Conservation (phyloP, 768 basidiomycete species). For the Cantharellus cinnabarinus region DNA sequence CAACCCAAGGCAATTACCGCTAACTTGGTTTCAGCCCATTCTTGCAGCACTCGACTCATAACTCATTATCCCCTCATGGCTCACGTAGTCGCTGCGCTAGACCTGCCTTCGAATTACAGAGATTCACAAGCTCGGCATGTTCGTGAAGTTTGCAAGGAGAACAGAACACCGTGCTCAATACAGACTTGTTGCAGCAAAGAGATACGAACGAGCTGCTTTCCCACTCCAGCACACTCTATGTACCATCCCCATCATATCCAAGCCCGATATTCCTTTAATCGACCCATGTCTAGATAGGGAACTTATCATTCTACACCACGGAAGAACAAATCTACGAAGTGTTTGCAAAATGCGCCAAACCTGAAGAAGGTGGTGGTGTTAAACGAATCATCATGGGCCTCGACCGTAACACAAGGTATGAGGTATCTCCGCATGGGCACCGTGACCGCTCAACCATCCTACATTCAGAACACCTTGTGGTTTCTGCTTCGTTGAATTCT, state of each 20-base stretch:
- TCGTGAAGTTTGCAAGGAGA: constrained; percentile 1
- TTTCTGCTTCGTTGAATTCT: constrained; percentile 93
- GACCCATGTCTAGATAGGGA: constrained; percentile 44
- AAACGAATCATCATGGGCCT: constrained; percentile 92
- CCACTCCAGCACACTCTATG: constrained; percentile 80
- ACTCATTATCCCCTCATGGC: constrained; percentile 30
- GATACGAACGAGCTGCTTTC: constrained; percentile 62
- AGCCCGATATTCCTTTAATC: constrained; percentile 5
- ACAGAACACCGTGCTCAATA: background rate
- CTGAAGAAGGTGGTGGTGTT: constrained; percentile 74
- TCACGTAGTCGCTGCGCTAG: constrained; percentile 64
- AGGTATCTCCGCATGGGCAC: background rate
- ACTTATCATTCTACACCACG: constrained; percentile 84
- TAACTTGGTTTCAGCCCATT: background rate
- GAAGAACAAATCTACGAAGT: constrained; percentile 93
- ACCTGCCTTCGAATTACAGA: constrained; percentile 93
- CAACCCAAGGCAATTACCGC: background rate
- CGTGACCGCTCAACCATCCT: background rate
- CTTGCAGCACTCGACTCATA: background rate
- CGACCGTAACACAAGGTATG: constrained; percentile 66
- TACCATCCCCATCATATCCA: constrained; percentile 17
- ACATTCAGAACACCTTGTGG: constrained; percentile 63
- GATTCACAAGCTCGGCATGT: constrained; percentile 63
- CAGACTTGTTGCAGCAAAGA: constrained; percentile 32
- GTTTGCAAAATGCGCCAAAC: constrained; percentile 73